Base-by-base conservation (phyloP, 768 basidiomycete species). In the Mycena latifolia region DNA sequence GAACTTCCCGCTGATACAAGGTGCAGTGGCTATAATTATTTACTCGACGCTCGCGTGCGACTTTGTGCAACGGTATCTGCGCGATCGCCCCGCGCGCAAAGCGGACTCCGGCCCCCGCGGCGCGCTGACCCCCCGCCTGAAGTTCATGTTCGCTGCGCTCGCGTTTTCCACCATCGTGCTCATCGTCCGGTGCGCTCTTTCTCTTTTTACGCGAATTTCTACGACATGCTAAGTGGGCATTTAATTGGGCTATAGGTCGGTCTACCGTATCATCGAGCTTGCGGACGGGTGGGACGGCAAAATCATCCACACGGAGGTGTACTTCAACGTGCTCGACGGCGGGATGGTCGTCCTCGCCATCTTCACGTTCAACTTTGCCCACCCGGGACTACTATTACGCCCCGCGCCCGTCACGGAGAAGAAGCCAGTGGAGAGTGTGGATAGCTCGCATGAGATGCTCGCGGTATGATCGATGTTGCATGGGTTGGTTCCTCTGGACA, bases 251-350 rank as follows among this genome's bases (percentile, higher is more conserved):
- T 14, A 35, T 87, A 58, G 55, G 0, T 58, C 63, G 3, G 41
- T 65, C 87, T 58, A 65, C 69, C 83, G 86, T 57, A 82, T 81
- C 2, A 79, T 86, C 60, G 86, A 88, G 73, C 78, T 88, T 2
- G 61, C 76, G 8, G 81, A 82, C 55, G 85, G 87, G 0, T 88
- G 86, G 86, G 71, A 69, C 24, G 87, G 87, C 9, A 73, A 78
- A 15, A 79, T 88, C 65, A 86, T 87, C 56, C 71, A 73, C 3
- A 86, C 84, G 0, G 73, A 89, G 66, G 58, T 82, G 7, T 82
- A 80, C 65, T 65, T 65, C 51, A 46, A 53, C 41, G 50, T 53
- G 2, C 29, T 65, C 12, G 63, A 65, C 56, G 63, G 56, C 39
- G 63, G 27, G 15, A 65, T 65, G 63, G 63, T 65, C 7, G 35